phyloP scores from a whole-genome alignment of 331 rosid species.

The Arachis monticola region DNA sequence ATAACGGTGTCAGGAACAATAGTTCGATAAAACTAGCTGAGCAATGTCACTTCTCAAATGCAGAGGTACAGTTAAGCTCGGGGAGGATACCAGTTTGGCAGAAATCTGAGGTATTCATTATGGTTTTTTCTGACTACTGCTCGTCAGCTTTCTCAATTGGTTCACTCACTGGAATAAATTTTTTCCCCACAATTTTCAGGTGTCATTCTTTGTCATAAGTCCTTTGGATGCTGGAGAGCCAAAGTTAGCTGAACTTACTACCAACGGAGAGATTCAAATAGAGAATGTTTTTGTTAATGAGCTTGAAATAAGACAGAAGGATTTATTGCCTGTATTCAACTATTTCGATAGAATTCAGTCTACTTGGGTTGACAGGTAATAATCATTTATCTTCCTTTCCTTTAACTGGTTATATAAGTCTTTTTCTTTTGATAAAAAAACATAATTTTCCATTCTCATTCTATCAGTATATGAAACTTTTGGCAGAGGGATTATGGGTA shows the following conservation, averaged over 20 bases:
- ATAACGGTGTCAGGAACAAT: constrained; percentile 47
- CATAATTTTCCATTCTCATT: constrained; percentile 16
- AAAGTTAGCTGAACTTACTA: constrained; percentile 41
- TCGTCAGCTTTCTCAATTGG: constrained; percentile 34
- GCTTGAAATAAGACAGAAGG: constrained; percentile 72
- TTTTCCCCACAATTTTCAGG: constrained; percentile 49
- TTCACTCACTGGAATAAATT: constrained; percentile 32
- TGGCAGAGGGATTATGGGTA: constrained; percentile 47
- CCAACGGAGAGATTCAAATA: constrained; percentile 73
- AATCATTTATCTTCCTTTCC: constrained; percentile 9
- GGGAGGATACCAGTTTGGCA: constrained; percentile 89
- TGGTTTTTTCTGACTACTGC: constrained; percentile 34
- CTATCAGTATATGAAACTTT: constrained; percentile 30
- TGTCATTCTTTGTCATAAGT: constrained; percentile 69
- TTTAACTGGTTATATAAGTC: constrained; percentile 16
- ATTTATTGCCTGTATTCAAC: constrained; percentile 74
- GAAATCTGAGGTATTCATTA: constrained; percentile 65
- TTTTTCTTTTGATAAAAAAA: constrained; percentile 30
- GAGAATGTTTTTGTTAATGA: constrained; percentile 67
- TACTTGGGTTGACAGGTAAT: constrained; percentile 72
- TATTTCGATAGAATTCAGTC: constrained; percentile 64
- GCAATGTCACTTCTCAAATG: constrained; percentile 70
- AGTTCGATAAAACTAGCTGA: constrained; percentile 50
- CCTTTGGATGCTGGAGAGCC: constrained; percentile 49
- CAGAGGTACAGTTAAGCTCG: constrained; percentile 81